Evolutionary conservation across 2,329 filamentous ascomycete species (phyloP).

Genomic region (Davidsoniella australis): DNA sequence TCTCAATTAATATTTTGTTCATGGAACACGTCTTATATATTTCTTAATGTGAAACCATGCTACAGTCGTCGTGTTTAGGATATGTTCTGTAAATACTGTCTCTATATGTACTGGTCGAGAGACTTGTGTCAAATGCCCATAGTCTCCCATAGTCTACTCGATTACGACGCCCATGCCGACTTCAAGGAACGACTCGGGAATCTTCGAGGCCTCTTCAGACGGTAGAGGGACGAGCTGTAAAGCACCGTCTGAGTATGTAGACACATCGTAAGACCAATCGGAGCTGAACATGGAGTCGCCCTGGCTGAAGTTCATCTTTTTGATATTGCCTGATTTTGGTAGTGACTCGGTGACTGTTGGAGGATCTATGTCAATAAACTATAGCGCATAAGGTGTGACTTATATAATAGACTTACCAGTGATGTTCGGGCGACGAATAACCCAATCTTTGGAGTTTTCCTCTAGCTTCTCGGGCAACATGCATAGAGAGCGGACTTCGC

Average conservation of each 20-base stretch:
- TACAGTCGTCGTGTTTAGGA: too few relatives aligned
- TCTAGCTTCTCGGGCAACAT: conserved; percentile 9
- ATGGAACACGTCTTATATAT: too few relatives aligned
- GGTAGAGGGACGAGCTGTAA: conserved; percentile 8
- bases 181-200: conserved; percentile 27
- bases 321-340: background rate
- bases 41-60: too few relatives aligned
- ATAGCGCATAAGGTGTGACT: background rate
- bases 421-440: conserved; percentile 12
- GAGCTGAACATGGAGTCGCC: conserved; percentile 30
- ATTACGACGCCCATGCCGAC: conserved; percentile 40
- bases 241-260: conserved; percentile 5
- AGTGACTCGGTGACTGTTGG: conserved; percentile 3
- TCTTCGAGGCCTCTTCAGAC: background rate
- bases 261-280: conserved; percentile 13
- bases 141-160: conserved; percentile 17
- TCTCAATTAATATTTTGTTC: too few relatives aligned
- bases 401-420: conserved; percentile 4
- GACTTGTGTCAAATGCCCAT: too few relatives aligned
- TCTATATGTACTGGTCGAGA: too few relatives aligned
- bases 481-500: conserved; percentile 9
- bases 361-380: background rate
- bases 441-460: conserved; percentile 10
- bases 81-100: too few relatives aligned
- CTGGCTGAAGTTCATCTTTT: conserved; percentile 24